These are phyloP conservation scores for Beauveria brongniartii DNA, from an alignment of 2,329 filamentous ascomycete species.

Conservation along the genomic window DNA sequence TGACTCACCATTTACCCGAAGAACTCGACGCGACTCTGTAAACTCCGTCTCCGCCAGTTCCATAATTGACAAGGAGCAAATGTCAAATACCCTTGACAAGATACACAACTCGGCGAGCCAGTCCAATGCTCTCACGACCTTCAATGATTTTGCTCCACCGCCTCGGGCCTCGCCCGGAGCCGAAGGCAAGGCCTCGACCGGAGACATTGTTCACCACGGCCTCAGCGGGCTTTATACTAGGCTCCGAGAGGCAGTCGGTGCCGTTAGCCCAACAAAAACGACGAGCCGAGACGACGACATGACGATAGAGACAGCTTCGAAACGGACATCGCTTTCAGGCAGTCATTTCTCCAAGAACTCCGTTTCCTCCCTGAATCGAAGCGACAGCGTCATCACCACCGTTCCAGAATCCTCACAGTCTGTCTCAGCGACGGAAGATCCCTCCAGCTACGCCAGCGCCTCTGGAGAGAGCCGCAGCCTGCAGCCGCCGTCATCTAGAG, in stretches of 20 bases:
- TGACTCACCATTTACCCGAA: slow-evolving; percentile 24
- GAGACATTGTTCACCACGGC: slow-evolving; percentile 74
- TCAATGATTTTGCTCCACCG: slow-evolving; percentile 81
- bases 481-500: slow-evolving; percentile 33
- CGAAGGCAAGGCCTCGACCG: slow-evolving; percentile 62
- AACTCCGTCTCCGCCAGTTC: slow-evolving; percentile 33
- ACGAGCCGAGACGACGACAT: slow-evolving; percentile 34
- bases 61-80: slow-evolving; percentile 57
- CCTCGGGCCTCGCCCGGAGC: slow-evolving; percentile 47
- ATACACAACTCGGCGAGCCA: slow-evolving; percentile 87
- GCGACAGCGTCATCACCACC: slow-evolving; percentile 27
- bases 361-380: slow-evolving; percentile 32
- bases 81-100: slow-evolving; percentile 71
- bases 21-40: slow-evolving; percentile 31
- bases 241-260: slow-evolving; percentile 74
- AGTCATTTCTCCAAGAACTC: slow-evolving; percentile 35
- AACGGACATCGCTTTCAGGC: slow-evolving; percentile 32
- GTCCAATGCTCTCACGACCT: slow-evolving; percentile 77
- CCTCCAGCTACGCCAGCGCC: slow-evolving; percentile 5
- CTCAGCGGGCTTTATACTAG: slow-evolving; percentile 84
- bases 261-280: slow-evolving; percentile 39
- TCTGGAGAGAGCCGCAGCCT: slow-evolving; percentile 9
- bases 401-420: background rate
- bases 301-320: slow-evolving; percentile 35
- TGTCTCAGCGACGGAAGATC: background rate